These are phyloP conservation scores for Boletus tylopilopsis DNA, from an alignment of 768 basidiomycete genomes.

Conservation along the genomic window DNA sequence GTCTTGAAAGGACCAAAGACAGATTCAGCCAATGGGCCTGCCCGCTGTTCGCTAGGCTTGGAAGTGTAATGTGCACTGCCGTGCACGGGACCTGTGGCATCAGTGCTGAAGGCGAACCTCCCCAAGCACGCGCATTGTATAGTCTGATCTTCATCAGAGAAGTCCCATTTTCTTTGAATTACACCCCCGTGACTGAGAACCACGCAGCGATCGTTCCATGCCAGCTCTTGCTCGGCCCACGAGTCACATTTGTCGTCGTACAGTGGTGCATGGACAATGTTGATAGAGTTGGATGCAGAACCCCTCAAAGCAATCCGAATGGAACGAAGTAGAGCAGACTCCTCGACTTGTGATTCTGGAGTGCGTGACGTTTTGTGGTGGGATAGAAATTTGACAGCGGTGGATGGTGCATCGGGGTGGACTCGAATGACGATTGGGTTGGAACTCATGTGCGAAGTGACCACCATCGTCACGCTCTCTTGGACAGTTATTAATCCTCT, in stretches of 20 bases:
- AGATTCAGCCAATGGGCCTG: slow-evolving; percentile 18
- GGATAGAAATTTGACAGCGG: slow-evolving; percentile 42
- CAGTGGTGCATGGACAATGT: slow-evolving; percentile 40
- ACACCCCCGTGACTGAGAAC: slow-evolving; percentile 65
- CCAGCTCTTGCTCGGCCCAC: slow-evolving; percentile 58
- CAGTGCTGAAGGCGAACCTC: slow-evolving; percentile 53
- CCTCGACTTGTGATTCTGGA: slow-evolving; percentile 9
- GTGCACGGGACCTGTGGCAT: slow-evolving; percentile 23
- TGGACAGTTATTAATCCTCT: no score
- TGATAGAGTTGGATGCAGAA: slow-evolving; percentile 40
- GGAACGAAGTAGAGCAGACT: slow-evolving; percentile 47
- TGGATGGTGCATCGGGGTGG: slow-evolving; percentile 41
- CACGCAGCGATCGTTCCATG: slow-evolving; percentile 65
- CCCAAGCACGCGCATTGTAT: slow-evolving; percentile 83
- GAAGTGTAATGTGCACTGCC: slow-evolving; percentile 29
- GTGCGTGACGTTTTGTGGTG: slow-evolving; percentile 21
- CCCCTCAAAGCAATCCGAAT: slow-evolving; percentile 61
- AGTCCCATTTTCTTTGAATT: slow-evolving; percentile 70
- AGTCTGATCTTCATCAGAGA: slow-evolving; percentile 63
- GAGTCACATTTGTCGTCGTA: slow-evolving; percentile 39
- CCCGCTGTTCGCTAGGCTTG: slow-evolving; percentile 13
- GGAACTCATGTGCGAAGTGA: slow-evolving; percentile 15
- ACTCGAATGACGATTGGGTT: slow-evolving; percentile 33
- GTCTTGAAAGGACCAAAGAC: slow-evolving; percentile 44
- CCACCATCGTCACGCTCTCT: no score